Conservation (phyloP, 257 asterid genomes). For the Solanum rostratum region DNA sequence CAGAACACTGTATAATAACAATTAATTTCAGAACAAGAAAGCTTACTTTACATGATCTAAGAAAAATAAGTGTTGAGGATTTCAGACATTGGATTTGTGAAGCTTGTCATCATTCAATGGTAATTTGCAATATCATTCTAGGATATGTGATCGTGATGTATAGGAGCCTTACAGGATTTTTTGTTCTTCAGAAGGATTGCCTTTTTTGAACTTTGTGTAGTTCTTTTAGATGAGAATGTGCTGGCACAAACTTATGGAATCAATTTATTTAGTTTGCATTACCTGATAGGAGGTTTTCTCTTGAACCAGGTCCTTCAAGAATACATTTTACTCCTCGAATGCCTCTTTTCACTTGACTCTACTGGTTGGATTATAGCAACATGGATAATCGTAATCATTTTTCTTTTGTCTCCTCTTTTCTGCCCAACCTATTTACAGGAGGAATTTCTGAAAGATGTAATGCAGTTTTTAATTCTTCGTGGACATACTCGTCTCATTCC, state of each 20-base stretch:
- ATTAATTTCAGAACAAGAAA: neutral
- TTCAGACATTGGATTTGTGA: neutral
- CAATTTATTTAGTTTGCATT: neutral
- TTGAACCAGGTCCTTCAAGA: neutral
- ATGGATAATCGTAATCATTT: neutral
- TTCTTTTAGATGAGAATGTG: neutral
- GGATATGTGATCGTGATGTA: neutral
- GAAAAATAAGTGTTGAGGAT: neutral
- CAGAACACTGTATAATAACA: neutral
- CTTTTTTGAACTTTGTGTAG: neutral
- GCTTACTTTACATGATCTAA: neutral
- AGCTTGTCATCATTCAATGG: neutral
- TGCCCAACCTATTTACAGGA: conserved; percentile 33
- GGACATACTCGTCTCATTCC: conserved; percentile 98
- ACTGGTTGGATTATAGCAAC: neutral
- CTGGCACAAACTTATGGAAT: neutral
- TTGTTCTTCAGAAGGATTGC: neutral
- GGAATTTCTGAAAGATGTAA: conserved; percentile 89
- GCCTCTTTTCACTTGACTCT: neutral
- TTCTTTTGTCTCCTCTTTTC: neutral
- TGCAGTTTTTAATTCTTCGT: conserved; percentile 91
- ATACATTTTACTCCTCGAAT: neutral
- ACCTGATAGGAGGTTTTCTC: neutral
- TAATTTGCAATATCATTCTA: neutral
- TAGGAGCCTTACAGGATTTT: neutral